Evolutionary conservation across 2,329 filamentous ascomycete genomes (phyloP).

Genomic region (Ophiostoma sp.): DNA sequence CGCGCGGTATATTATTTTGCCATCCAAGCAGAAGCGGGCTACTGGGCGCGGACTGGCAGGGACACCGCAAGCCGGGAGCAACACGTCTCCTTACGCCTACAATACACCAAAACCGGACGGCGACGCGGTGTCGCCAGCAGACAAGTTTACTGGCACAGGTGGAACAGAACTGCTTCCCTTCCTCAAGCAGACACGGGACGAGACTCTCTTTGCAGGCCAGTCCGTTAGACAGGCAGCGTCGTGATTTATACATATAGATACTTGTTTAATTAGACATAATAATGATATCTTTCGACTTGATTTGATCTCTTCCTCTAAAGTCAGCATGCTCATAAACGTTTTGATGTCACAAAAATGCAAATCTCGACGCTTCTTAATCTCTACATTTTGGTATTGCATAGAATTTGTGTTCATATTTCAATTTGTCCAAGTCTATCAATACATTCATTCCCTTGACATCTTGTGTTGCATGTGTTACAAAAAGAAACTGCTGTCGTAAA

Average conservation of each 20-base stretch:
- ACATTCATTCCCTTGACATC: no score
- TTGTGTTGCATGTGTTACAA: no score
- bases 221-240: neutral
- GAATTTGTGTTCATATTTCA: no score
- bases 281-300: no score
- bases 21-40: constrained; percentile 50
- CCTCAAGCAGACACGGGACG: constrained; percentile 80
- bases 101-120: neutral
- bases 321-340: no score
- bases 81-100: neutral
- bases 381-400: no score
- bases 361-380: no score
- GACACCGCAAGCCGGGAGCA: constrained; percentile 53
- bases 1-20: constrained; percentile 87
- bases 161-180: constrained; percentile 86
- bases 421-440: no score
- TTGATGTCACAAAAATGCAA: no score
- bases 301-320: no score
- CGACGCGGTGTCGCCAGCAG: neutral
- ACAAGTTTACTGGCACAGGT: constrained; percentile 67
- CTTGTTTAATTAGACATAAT: neutral
- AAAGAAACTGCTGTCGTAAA: no score
- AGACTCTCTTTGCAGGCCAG: constrained; percentile 49
- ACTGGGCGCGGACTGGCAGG: constrained; percentile 3
- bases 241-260: neutral